Conservation (phyloP, 352 stramenopile genomes). For the Phytophthora boehmeriae region DNA sequence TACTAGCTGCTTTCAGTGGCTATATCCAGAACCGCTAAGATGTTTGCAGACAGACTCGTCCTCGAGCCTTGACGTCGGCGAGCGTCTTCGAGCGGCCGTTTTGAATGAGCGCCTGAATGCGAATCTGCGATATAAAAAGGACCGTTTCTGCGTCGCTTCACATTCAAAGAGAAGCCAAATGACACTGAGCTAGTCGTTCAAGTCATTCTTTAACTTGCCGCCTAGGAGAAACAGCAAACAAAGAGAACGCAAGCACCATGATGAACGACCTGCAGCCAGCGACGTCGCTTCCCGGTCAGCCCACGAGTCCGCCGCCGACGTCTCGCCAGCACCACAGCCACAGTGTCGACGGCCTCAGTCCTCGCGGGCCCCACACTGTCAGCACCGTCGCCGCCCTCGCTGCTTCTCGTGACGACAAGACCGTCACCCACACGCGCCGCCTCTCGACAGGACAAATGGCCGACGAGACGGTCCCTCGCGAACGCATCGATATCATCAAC, state of each 20-base stretch:
- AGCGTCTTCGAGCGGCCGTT: not conserved
- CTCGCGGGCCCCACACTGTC: conserved; percentile 9
- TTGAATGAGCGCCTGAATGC: conserved; percentile 9
- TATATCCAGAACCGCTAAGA: too few species aligned
- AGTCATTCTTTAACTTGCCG: conserved; percentile 24
- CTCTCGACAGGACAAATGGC: conserved; percentile 68
- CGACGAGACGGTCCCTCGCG: conserved; percentile 62
- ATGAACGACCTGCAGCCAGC: conserved; percentile 41
- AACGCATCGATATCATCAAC: conserved; percentile 83
- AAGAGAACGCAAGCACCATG: conserved; percentile 19
- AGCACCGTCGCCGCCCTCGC: conserved; percentile 21
- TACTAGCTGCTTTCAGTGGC: too few species aligned
- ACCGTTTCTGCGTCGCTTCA: too few species aligned
- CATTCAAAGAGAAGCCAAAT: too few species aligned
- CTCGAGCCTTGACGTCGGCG: too few species aligned
- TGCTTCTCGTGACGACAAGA: conserved; percentile 12
- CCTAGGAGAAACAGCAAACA: not conserved
- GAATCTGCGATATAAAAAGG: not conserved
- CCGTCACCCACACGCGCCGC: conserved; percentile 37
- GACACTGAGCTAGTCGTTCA: not conserved
- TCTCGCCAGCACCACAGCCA: conserved; percentile 49
- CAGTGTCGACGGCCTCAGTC: conserved; percentile 45
- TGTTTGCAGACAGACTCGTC: too few species aligned
- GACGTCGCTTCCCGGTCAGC: not conserved
- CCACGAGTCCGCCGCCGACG: conserved; percentile 6